Evolutionary conservation across 208 protist species (phyloP).

Genomic region (Wallacemonas rigidus): DNA sequence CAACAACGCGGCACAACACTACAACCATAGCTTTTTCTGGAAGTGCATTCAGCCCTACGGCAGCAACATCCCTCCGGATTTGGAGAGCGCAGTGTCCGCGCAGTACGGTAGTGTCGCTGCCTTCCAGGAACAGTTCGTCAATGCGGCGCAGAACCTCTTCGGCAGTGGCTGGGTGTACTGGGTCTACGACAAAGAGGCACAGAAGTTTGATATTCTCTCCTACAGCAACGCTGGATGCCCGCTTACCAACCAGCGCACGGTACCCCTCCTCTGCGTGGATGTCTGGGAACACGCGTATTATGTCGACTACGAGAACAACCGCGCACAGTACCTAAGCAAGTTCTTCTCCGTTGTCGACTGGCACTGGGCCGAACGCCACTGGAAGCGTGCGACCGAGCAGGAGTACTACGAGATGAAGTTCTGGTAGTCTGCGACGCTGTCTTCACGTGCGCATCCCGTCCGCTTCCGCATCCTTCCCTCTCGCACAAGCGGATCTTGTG

Average conservation of each 20-base stretch:
- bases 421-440: constrained; percentile 37
- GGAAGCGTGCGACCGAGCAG: constrained; percentile 86
- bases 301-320: constrained; percentile 93
- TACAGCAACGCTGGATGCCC: constrained; percentile 85
- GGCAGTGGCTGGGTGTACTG: constrained; percentile 93
- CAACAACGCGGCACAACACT: constrained; percentile 94
- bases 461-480: constrained; percentile 2
- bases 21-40: constrained; percentile 93
- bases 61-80: constrained; percentile 85
- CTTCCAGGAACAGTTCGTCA: constrained; percentile 82
- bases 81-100: constrained; percentile 63
- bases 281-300: constrained; percentile 97
- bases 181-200: constrained; percentile 68
- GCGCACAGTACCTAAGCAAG: constrained; percentile 84
- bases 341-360: constrained; percentile 95
- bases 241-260: constrained; percentile 48
- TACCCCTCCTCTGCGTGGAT: constrained; percentile 88
- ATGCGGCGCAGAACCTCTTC: constrained; percentile 76
- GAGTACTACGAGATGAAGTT: constrained; percentile 90
- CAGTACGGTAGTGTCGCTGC: constrained; percentile 87
- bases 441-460: background rate
- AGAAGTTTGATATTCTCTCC: constrained; percentile 82
- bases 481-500: background rate
- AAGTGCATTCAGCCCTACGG: constrained; percentile 91
- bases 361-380: constrained; percentile 93